A percentile compares a stretch with the other conserved stretches of the same genome.
Conservation (phyloP, 2,329 filamentous ascomycete species). For the Ophiostoma angusticollis region DNA sequence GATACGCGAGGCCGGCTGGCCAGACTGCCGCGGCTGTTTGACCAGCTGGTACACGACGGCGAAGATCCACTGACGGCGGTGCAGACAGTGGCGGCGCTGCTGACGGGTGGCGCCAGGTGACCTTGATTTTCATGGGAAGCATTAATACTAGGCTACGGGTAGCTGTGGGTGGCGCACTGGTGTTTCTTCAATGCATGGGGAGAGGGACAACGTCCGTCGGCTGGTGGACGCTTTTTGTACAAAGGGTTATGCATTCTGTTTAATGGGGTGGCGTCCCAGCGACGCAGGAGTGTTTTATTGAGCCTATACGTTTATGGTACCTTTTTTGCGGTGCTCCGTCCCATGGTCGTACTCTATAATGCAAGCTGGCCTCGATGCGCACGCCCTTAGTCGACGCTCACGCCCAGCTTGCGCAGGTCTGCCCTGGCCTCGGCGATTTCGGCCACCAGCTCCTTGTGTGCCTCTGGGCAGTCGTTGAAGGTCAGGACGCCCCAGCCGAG, state of each 20-base stretch:
- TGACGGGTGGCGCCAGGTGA: slow-evolving; percentile 30
- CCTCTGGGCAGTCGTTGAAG: slow-evolving; percentile 90
- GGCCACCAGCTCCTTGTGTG: slow-evolving; percentile 75
- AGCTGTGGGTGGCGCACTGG: too few relatives aligned
- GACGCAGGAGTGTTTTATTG: too few relatives aligned
- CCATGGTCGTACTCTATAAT: too few relatives aligned
- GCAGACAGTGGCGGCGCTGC: slow-evolving; percentile 45
- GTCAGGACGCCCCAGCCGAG: slow-evolving; percentile 88
- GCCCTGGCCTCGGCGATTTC: slow-evolving; percentile 68
- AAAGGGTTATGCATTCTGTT: too few relatives aligned
- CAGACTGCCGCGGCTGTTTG: slow-evolving; percentile 48
- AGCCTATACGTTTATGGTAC: too few relatives aligned
- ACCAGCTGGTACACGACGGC: slow-evolving; percentile 40
- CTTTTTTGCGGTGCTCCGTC: too few relatives aligned
- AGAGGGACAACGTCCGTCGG: too few relatives aligned
- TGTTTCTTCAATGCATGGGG: background rate
- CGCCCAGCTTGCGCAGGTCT: slow-evolving; percentile 61
- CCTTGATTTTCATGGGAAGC: background rate
- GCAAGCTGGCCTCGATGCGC: too few relatives aligned
- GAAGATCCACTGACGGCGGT: slow-evolving; percentile 45
- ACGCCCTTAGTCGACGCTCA: slow-evolving; percentile 55
- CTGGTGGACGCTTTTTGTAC: too few relatives aligned
- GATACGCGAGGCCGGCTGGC: slow-evolving; percentile 44
- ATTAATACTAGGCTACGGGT: too few relatives aligned
- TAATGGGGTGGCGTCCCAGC: too few relatives aligned